A percentile compares a stretch with the other conserved stretches of the same genome.
phyloP scores from a whole-genome alignment of 169 alveolate genomes.

The Plasmodium cynomolgi region DNA sequence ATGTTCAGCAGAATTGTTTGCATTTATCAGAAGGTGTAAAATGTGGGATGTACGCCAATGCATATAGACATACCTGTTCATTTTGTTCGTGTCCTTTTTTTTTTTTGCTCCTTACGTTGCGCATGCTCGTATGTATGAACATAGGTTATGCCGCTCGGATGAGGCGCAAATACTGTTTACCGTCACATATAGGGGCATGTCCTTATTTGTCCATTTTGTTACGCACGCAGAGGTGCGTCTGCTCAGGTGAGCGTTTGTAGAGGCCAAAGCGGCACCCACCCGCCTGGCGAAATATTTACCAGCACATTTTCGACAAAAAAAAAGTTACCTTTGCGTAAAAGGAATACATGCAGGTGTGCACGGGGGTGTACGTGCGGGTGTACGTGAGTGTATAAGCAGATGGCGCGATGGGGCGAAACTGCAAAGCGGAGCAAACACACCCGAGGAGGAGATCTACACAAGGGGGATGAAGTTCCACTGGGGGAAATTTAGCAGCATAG shows the following conservation, averaged over 20 bases:
- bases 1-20: conserved; percentile 59
- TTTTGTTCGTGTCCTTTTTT: neutral
- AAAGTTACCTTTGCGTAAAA: neutral
- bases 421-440: neutral
- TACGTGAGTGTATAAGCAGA: neutral
- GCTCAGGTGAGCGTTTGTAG: neutral
- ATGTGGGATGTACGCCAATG: neutral
- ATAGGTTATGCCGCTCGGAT: neutral
- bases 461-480: neutral
- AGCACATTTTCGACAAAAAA: neutral
- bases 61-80: neutral
- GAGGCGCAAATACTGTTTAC: neutral
- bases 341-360: neutral
- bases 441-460: neutral
- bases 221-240: neutral
- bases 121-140: neutral
- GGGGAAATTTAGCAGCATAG: neutral
- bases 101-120: neutral
- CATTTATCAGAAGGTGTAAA: conserved; percentile 18
- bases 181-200: neutral
- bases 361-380: neutral
- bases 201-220: neutral
- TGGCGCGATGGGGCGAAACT: neutral
- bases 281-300: neutral
- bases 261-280: neutral